These are phyloP conservation scores for Phlebiopsis gigantea DNA, from an alignment of 768 basidiomycete genomes.

Conservation along the genomic window DNA sequence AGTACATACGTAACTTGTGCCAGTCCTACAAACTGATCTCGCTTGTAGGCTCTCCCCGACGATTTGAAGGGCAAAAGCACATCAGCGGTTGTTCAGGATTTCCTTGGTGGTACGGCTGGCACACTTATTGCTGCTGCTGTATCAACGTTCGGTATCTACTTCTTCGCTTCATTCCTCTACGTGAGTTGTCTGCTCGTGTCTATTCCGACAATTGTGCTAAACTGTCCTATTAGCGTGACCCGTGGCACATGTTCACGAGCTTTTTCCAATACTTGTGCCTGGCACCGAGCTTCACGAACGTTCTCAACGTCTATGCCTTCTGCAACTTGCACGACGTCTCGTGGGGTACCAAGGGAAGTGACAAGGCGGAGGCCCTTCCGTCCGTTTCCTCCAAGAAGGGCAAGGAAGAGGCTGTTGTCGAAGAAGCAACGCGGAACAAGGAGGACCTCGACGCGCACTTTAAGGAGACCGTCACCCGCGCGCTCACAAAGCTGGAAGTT, in stretches of 20 bases:
- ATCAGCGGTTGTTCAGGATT: conserved; percentile 45
- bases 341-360: conserved; percentile 94
- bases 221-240: conserved; percentile 63
- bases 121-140: conserved; percentile 82
- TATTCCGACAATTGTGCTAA: neutral
- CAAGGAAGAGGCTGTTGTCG: conserved; percentile 71
- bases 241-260: conserved; percentile 97
- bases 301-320: conserved; percentile 95
- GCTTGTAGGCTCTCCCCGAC: conserved; percentile 35
- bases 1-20: neutral
- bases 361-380: conserved; percentile 89
- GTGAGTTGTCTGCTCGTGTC: conserved; percentile 41
- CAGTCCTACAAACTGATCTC: neutral
- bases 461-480: conserved; percentile 87
- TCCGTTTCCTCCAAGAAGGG: conserved; percentile 82
- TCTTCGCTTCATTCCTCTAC: conserved; percentile 79
- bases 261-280: conserved; percentile 88
- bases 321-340: conserved; percentile 94
- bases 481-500: conserved; percentile 66
- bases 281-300: conserved; percentile 91
- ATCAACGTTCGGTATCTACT: conserved; percentile 88
- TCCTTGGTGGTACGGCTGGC: conserved; percentile 75
- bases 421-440: conserved; percentile 76
- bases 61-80: conserved; percentile 44
- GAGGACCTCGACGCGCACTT: conserved; percentile 89